These are phyloP conservation scores for Draba incana DNA, from an alignment of 345 rosid genomes.

Conservation along the genomic window DNA sequence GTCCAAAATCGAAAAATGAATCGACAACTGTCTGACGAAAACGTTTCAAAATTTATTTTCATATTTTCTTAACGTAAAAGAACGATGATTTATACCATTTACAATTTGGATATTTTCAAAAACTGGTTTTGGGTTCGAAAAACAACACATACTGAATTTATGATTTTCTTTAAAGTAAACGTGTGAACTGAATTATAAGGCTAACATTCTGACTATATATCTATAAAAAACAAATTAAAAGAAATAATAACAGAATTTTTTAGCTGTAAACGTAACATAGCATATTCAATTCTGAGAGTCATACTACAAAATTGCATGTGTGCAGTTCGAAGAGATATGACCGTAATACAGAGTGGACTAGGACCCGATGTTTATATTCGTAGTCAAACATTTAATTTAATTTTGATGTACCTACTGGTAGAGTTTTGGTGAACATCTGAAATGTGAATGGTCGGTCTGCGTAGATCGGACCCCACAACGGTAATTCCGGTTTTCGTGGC, in stretches of 20 bases:
- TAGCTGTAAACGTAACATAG: slow-evolving; percentile 32
- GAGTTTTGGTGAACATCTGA: slow-evolving; percentile 35
- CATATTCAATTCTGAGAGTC: slow-evolving; percentile 24
- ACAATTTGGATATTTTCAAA: not conserved
- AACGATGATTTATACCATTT: slow-evolving; percentile 7
- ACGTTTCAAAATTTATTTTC: not conserved
- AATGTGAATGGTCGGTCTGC: slow-evolving; percentile 35
- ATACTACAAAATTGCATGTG: slow-evolving; percentile 32
- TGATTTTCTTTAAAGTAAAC: not conserved
- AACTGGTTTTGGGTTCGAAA: slow-evolving; percentile 3
- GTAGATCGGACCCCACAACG: slow-evolving; percentile 34
- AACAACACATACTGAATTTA: not conserved
- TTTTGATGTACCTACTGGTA: slow-evolving; percentile 26
- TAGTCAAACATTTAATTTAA: slow-evolving; percentile 35
- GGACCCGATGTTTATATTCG: slow-evolving; percentile 24
- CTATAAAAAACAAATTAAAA: slow-evolving; percentile 4
- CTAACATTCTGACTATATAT: slow-evolving; percentile 8
- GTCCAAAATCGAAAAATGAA: not conserved
- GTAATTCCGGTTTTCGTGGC: slow-evolving; percentile 28
- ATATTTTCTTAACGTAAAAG: not conserved
- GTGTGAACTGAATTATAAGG: slow-evolving; percentile 7
- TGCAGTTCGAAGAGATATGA: slow-evolving; percentile 25
- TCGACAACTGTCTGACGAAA: not conserved
- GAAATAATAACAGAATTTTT: not conserved
- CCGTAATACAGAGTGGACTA: slow-evolving; percentile 30